phyloP scores from a whole-genome alignment of 1,284 basidiomycete species.

The Puccinia sorghi region DNA sequence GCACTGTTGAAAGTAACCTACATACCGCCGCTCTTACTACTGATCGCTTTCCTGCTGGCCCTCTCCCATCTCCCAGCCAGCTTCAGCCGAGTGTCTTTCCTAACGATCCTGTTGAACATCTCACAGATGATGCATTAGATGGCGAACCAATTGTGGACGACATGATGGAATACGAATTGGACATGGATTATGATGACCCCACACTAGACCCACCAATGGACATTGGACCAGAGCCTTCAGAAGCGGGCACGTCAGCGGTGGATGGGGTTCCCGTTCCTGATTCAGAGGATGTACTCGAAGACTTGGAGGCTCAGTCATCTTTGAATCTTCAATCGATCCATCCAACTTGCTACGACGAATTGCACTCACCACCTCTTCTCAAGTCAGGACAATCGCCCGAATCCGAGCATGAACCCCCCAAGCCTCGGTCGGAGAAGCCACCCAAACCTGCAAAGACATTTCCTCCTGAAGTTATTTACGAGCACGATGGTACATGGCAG shows the following conservation, averaged over 20 bases:
- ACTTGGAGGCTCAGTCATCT: slow-evolving; percentile 14
- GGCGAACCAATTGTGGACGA: slow-evolving; percentile 48
- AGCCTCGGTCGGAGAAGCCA: slow-evolving; percentile 10
- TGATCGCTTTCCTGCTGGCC: slow-evolving; percentile 18
- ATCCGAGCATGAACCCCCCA: slow-evolving; percentile 8
- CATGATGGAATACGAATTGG: slow-evolving; percentile 43
- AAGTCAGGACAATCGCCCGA: slow-evolving; percentile 16
- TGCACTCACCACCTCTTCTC: slow-evolving; percentile 3
- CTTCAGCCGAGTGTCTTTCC: slow-evolving; percentile 22
- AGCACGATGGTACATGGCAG: slow-evolving; percentile 42
- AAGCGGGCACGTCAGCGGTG: slow-evolving; percentile 38
- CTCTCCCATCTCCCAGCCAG: not conserved
- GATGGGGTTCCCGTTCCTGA: slow-evolving; percentile 40
- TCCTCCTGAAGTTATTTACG: slow-evolving; percentile 32
- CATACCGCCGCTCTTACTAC: slow-evolving; percentile 8
- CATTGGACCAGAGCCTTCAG: slow-evolving; percentile 33
- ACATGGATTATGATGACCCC: slow-evolving; percentile 24
- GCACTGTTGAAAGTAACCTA: not conserved
- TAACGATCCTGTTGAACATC: slow-evolving; percentile 9
- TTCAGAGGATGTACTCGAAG: slow-evolving; percentile 39
- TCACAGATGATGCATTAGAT: slow-evolving; percentile 41
- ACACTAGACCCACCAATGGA: not conserved
- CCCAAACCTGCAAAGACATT: slow-evolving; percentile 3
- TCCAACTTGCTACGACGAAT: not conserved
- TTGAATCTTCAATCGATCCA: slow-evolving; percentile 23